Evolutionary conservation across 176 grass and related monocot species (phyloP).

Genomic region (Aegilops umbellulata): DNA sequence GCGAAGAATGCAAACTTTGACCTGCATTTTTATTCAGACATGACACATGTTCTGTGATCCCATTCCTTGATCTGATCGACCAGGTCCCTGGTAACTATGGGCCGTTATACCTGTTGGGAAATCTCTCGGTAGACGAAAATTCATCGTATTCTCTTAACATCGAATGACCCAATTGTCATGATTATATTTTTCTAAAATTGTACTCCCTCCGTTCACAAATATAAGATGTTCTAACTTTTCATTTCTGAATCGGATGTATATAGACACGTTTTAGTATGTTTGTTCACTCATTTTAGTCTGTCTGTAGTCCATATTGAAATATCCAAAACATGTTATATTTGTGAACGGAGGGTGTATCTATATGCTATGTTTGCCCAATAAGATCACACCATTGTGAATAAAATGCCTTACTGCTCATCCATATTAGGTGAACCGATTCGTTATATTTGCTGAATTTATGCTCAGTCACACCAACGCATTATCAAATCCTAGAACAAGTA

Average conservation of each 20-base stretch:
- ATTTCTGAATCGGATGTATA: too few relatives aligned
- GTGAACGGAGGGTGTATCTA: background rate
- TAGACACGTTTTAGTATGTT: too few relatives aligned
- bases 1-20: background rate
- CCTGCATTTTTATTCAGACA: background rate
- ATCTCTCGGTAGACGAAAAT: background rate
- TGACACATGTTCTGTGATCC: background rate
- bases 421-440: background rate
- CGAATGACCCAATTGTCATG: background rate
- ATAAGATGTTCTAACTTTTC: too few relatives aligned
- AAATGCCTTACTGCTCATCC: background rate
- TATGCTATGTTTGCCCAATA: background rate
- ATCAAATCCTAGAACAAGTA: background rate
- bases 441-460: constrained; percentile 12
- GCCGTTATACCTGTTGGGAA: background rate
- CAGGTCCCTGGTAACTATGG: background rate
- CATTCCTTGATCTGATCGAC: background rate
- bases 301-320: too few relatives aligned
- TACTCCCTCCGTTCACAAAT: background rate
- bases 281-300: too few relatives aligned
- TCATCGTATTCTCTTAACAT: background rate
- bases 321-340: too few relatives aligned
- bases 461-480: background rate
- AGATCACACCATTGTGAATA: background rate
- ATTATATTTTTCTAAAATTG: constrained; percentile 4